phyloP scores from a whole-genome alignment of 371 early-diverging fungal species.

The Amoeboaphelidium protococcarum region DNA sequence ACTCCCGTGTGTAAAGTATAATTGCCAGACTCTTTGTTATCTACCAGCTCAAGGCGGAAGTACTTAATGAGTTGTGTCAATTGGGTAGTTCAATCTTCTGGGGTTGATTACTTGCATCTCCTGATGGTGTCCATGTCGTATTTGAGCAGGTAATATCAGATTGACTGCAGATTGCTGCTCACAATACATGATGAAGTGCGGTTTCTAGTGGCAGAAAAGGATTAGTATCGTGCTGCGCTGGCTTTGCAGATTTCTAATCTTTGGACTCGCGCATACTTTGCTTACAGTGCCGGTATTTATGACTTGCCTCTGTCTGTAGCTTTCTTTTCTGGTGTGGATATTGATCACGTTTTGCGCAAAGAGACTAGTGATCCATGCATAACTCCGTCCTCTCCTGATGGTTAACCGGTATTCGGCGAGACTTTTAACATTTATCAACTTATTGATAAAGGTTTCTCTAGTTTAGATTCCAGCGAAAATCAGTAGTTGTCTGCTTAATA shows the following conservation, averaged over 20 bases:
- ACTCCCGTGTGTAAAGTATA: slow-evolving; percentile 70
- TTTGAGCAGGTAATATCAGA: slow-evolving; percentile 38
- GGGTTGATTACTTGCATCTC: slow-evolving; percentile 90
- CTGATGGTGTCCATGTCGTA: slow-evolving; percentile 72
- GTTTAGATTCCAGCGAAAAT: neutral
- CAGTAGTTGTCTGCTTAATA: no score
- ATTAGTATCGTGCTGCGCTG: slow-evolving; percentile 42
- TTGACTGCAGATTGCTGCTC: slow-evolving; percentile 60
- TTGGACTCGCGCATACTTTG: slow-evolving; percentile 76
- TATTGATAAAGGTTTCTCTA: neutral
- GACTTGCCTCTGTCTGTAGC: slow-evolving; percentile 71
- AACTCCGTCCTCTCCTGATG: slow-evolving; percentile 34
- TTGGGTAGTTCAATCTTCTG: slow-evolving; percentile 96
- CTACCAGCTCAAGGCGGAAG: slow-evolving; percentile 25
- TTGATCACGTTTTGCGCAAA: slow-evolving; percentile 76
- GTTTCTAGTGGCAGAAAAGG: slow-evolving; percentile 48
- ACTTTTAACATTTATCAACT: neutral
- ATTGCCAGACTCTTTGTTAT: slow-evolving; percentile 58
- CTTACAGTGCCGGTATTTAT: slow-evolving; percentile 51
- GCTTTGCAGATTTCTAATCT: slow-evolving; percentile 77
- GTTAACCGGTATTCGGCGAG: neutral
- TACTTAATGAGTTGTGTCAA: slow-evolving; percentile 73
- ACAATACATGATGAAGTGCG: slow-evolving; percentile 93
- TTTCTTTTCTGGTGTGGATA: slow-evolving; percentile 83
- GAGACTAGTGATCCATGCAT: slow-evolving; percentile 52